Conservation (phyloP, 2,329 filamentous ascomycete genomes). For the Hymenoscyphus salicellus region DNA sequence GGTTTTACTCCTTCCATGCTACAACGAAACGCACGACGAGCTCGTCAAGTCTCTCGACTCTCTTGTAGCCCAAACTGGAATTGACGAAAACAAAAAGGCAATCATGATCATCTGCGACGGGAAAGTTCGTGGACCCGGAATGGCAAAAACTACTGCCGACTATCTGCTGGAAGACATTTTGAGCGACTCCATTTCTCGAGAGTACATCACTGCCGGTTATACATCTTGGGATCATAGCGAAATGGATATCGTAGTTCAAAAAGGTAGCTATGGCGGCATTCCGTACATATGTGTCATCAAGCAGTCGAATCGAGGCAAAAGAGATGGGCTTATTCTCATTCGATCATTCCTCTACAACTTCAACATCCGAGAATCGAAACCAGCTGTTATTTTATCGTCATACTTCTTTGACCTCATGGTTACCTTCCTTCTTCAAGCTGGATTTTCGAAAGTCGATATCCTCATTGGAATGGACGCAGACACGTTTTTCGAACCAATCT, state of each 20-base stretch:
- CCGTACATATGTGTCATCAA: slow-evolving; percentile 50
- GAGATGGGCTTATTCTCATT: slow-evolving; percentile 49
- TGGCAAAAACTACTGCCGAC: slow-evolving; percentile 47
- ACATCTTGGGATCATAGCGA: slow-evolving; percentile 46
- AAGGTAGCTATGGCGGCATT: slow-evolving; percentile 45
- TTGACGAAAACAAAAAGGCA: slow-evolving; percentile 42
- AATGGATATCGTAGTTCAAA: slow-evolving; percentile 46
- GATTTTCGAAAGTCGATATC: slow-evolving; percentile 42
- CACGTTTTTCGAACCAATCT: slow-evolving; percentile 46
- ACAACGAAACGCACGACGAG: slow-evolving; percentile 48
- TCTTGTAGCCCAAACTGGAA: slow-evolving; percentile 43
- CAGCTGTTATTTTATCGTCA: slow-evolving; percentile 47
- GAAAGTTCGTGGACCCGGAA: slow-evolving; percentile 45
- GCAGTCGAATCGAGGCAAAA: slow-evolving; percentile 49
- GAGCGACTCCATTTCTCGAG: slow-evolving; percentile 32
- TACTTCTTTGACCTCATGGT: slow-evolving; percentile 38
- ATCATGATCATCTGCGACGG: slow-evolving; percentile 51
- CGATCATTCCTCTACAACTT: slow-evolving; percentile 50
- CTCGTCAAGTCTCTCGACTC: slow-evolving; percentile 46
- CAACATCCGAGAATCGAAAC: slow-evolving; percentile 42
- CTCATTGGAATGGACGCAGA: slow-evolving; percentile 49
- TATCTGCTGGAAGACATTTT: slow-evolving; percentile 49
- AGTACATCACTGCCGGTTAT: slow-evolving; percentile 31
- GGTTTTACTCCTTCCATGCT: slow-evolving; percentile 48
- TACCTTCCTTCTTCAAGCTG: slow-evolving; percentile 38